Evolutionary conservation across 2,329 filamentous ascomycete genomes (phyloP).

Genomic region (Onygenales sp.): DNA sequence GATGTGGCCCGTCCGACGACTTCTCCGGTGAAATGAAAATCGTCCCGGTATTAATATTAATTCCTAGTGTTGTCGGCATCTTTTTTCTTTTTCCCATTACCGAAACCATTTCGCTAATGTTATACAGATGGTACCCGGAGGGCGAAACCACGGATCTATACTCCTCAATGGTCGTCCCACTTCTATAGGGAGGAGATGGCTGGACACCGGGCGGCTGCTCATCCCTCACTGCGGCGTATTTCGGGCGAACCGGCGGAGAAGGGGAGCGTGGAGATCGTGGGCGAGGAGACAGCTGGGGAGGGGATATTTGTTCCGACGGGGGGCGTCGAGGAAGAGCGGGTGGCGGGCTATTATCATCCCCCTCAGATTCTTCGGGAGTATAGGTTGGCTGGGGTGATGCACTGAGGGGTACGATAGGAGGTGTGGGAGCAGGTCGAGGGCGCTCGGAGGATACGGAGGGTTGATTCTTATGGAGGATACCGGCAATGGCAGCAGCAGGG

Average conservation of each 20-base stretch:
- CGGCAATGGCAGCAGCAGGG: slow-evolving; percentile 51
- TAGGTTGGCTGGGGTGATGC: slow-evolving; percentile 42
- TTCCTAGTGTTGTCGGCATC: slow-evolving; percentile 93
- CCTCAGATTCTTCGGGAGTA: slow-evolving; percentile 59
- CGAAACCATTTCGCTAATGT: slow-evolving; percentile 96
- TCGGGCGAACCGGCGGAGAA: slow-evolving; percentile 35
- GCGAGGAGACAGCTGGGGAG: slow-evolving; percentile 49
- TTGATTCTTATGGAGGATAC: slow-evolving; percentile 34
- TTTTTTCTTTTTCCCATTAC: slow-evolving; percentile 96
- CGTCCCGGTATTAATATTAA: slow-evolving; percentile 77
- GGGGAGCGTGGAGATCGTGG: slow-evolving; percentile 47
- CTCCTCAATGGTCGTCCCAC: slow-evolving; percentile 37
- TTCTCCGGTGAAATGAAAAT: slow-evolving; percentile 89
- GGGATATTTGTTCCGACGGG: slow-evolving; percentile 38
- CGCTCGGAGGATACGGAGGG: slow-evolving; percentile 22
- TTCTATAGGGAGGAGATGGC: slow-evolving; percentile 45
- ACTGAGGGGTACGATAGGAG: slow-evolving; percentile 16
- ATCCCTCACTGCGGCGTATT: slow-evolving; percentile 28
- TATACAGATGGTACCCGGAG: slow-evolving; percentile 86
- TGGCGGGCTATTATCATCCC: slow-evolving; percentile 45
- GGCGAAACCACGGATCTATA: slow-evolving; percentile 44
- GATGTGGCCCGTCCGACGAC: slow-evolving; percentile 67
- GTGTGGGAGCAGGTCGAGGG: slow-evolving; percentile 23
- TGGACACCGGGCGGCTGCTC: slow-evolving; percentile 33
- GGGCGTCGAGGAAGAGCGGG: slow-evolving; percentile 57